Percentiles rank a stretch among this genome's conserved stretches.
Conservation (phyloP, 169 alveolate genomes). For the Amoebophrya sp. region DNA sequence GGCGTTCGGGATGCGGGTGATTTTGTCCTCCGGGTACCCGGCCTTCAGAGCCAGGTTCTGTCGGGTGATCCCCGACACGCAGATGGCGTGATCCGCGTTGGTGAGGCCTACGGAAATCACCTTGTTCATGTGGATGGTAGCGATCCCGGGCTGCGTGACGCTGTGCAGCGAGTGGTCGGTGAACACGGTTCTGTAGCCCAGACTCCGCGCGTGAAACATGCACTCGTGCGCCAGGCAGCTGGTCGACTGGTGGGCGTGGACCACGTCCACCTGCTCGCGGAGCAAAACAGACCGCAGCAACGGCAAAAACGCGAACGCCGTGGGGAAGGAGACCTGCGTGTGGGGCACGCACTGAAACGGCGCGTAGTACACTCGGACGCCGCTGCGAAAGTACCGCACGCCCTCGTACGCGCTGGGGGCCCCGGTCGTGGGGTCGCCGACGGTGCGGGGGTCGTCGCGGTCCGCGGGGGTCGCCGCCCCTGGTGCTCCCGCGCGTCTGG, state of each 20-base stretch:
- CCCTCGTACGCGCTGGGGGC: no score
- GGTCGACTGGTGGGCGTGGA: slow-evolving; percentile 71
- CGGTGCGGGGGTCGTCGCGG: no score
- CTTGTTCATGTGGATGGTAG: slow-evolving; percentile 66
- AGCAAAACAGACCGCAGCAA: slow-evolving; percentile 69
- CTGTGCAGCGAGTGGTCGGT: slow-evolving; percentile 93
- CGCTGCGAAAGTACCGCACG: background rate
- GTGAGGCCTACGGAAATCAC: background rate
- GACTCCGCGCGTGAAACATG: slow-evolving; percentile 51
- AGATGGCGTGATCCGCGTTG: slow-evolving; percentile 62
- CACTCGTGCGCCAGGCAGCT: slow-evolving; percentile 51
- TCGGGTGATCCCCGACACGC: slow-evolving; percentile 57
- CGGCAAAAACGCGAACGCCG: slow-evolving; percentile 38
- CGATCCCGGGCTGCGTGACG: slow-evolving; percentile 76
- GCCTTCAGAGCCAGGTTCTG: slow-evolving; percentile 85
- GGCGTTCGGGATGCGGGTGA: background rate
- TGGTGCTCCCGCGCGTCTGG: background rate
- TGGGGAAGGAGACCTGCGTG: background rate
- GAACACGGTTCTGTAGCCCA: slow-evolving; percentile 37
- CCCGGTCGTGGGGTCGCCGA: no score
- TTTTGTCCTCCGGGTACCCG: background rate
- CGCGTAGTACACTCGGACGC: background rate
- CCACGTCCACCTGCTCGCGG: slow-evolving; percentile 81
- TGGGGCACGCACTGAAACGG: background rate
- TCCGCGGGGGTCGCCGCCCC: background rate